A percentile compares a stretch with the other conserved stretches of the same genome.
Evolutionary conservation across 2,329 filamentous ascomycete genomes (phyloP).

Genomic region (Monosporascus sp.): DNA sequence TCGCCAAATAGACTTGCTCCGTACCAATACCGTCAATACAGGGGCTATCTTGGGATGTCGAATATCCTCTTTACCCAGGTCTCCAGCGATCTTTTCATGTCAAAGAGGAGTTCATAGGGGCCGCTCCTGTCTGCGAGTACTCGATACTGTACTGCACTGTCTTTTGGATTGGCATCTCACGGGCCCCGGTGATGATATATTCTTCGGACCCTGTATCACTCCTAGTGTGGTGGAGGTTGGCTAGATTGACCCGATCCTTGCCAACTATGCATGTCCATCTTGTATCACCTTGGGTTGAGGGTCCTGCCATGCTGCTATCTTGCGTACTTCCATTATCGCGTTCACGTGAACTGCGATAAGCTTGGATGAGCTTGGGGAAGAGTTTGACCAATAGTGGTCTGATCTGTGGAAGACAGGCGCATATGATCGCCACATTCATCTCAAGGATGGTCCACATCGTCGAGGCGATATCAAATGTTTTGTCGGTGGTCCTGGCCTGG

Average conservation of each 20-base stretch:
- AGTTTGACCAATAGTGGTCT: slow-evolving; percentile 22
- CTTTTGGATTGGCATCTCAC: slow-evolving; percentile 19
- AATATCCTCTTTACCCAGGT: no score
- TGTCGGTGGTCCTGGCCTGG: slow-evolving; percentile 22
- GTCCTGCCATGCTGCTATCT: background rate
- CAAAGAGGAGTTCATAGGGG: no score
- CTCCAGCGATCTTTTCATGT: no score
- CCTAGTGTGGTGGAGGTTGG: slow-evolving; percentile 9
- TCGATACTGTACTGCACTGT: slow-evolving; percentile 25
- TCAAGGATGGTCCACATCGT: slow-evolving; percentile 34
- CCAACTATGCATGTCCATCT: slow-evolving; percentile 14
- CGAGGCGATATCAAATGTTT: slow-evolving; percentile 25
- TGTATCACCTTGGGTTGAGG: slow-evolving; percentile 5
- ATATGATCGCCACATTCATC: slow-evolving; percentile 32
- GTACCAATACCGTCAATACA: no score
- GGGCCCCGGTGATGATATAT: slow-evolving; percentile 13
- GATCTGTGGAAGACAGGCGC: slow-evolving; percentile 31
- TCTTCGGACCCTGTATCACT: slow-evolving; percentile 11
- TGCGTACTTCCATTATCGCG: no score
- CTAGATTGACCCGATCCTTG: slow-evolving; percentile 10
- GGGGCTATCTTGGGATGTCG: no score
- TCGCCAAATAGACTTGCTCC: no score
- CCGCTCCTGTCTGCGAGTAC: slow-evolving; percentile 11
- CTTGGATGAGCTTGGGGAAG: slow-evolving; percentile 23
- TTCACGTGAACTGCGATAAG: slow-evolving; percentile 4